Base-by-base conservation (phyloP, 345 rosid genomes). In the Xanthoceras sorbifolium region DNA sequence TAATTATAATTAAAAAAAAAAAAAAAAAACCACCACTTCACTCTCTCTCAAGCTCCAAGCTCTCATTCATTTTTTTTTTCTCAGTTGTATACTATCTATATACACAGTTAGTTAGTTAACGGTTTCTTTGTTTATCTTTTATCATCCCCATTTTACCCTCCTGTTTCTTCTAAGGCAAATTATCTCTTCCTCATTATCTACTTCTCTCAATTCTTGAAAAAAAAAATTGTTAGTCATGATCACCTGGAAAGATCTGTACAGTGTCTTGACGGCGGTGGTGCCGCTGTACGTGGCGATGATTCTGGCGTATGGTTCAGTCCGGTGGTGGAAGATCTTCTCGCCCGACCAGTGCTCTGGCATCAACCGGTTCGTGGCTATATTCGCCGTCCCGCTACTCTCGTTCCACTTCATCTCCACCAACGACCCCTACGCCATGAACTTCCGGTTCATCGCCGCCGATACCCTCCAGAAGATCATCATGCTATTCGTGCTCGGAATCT, bases 261-360 rank as follows among this genome's bases (percentile, higher is more conserved):
- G 89, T 68, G 99, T 95, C 60, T 85, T 95, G 81, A 87, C 96
- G 28, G 98, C 98, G 64, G 88, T 95, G 81, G 84, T 92, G 28
- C 99, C 99, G 1, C 90, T 95, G 1, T 93, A 95, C 78, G 98
- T 93, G 72, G 99, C 99, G 46, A 94, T 94, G 99, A 82, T 93
- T 69, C 79, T 94, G 26, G 99, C 99, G 2, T 95, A 92, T 69
- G 98, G 99, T 25, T 95, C 99, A 26, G 99, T 95, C 9, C 93
- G 91, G 55, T 95, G 98, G 99, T 95, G 99, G 98, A 91, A 90
- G 75, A 95, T 95, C 32, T 95, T 95, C 84, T 80, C 94, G 0
- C 97, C 98, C 0, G 98, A 93, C 73, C 99, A 95, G 67, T 95
- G 99, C 85, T 95, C 99, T 23, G 99, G 99, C 11, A 95, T 95